These are phyloP conservation scores for Suillus paluster DNA, from an alignment of 768 basidiomycete genomes.

Conservation along the genomic window DNA sequence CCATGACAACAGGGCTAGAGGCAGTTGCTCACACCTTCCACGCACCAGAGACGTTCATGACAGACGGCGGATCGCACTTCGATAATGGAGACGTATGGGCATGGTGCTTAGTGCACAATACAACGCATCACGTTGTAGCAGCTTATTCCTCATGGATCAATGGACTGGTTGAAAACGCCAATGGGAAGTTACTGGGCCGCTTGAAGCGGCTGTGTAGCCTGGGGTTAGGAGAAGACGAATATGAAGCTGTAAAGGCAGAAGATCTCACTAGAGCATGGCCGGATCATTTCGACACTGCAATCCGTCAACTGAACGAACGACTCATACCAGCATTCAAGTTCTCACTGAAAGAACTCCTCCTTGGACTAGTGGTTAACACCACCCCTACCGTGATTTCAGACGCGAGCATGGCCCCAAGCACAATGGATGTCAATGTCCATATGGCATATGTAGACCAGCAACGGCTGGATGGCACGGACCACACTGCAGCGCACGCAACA, in stretches of 20 bases:
- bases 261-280: no score
- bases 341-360: slow-evolving; percentile 14
- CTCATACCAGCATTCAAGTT: slow-evolving; percentile 13
- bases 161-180: slow-evolving; percentile 38
- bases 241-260: no score
- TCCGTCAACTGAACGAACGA: no score
- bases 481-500: slow-evolving; percentile 23
- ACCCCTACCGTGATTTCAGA: no score
- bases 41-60: slow-evolving; percentile 38
- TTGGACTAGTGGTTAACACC: slow-evolving; percentile 14
- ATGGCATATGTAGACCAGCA: slow-evolving; percentile 37
- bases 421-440: slow-evolving; percentile 15
- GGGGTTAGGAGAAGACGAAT: slow-evolving; percentile 31
- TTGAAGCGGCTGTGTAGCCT: slow-evolving; percentile 40
- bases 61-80: slow-evolving; percentile 43
- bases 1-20: slow-evolving; percentile 16
- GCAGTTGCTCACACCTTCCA: slow-evolving; percentile 28
- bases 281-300: no score
- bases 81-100: slow-evolving; percentile 34
- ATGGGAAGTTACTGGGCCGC: no score
- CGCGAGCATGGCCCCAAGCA: background rate
- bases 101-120: slow-evolving; percentile 28
- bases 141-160: slow-evolving; percentile 49
- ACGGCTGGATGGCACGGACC: slow-evolving; percentile 31
- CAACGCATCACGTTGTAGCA: slow-evolving; percentile 22